These are phyloP conservation scores for Bromus sterilis DNA, from an alignment of 176 grass and related monocot species.

Conservation along the genomic window DNA sequence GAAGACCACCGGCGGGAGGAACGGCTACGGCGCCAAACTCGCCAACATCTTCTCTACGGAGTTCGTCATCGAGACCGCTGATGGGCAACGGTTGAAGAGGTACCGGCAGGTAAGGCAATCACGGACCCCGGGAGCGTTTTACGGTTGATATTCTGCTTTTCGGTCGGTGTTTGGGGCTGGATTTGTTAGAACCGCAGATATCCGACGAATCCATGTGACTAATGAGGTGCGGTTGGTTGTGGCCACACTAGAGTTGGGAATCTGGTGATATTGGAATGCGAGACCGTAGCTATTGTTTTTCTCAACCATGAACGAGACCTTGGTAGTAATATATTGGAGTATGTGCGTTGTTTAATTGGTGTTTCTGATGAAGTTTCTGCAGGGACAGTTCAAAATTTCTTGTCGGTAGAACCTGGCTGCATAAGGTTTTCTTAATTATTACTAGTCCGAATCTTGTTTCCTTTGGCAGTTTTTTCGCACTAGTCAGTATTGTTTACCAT, in stretches of 20 bases:
- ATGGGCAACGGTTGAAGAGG: slow-evolving; percentile 59
- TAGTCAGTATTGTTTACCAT: neutral
- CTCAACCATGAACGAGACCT: neutral
- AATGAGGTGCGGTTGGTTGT: neutral
- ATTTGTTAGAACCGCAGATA: neutral
- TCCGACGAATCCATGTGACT: neutral
- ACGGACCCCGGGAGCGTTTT: neutral
- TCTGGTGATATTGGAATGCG: neutral
- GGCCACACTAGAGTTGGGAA: neutral
- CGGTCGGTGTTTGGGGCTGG: neutral
- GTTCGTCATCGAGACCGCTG: slow-evolving; percentile 83
- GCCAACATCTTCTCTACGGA: slow-evolving; percentile 96
- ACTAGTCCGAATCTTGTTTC: neutral
- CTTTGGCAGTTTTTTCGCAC: neutral
- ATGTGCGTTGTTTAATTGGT: neutral
- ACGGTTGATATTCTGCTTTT: neutral
- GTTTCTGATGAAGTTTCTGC: too few species aligned
- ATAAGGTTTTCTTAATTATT: neutral
- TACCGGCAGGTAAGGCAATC: slow-evolving; percentile 71
- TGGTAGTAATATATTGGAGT: neutral
- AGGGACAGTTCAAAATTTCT: neutral
- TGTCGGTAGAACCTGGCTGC: neutral
- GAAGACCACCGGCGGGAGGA: slow-evolving; percentile 96
- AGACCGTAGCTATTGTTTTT: neutral
- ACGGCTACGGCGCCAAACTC: slow-evolving; percentile 93